These are phyloP conservation scores for Xylaria sp. DNA, from an alignment of 2,329 filamentous ascomycete genomes.

Conservation along the genomic window DNA sequence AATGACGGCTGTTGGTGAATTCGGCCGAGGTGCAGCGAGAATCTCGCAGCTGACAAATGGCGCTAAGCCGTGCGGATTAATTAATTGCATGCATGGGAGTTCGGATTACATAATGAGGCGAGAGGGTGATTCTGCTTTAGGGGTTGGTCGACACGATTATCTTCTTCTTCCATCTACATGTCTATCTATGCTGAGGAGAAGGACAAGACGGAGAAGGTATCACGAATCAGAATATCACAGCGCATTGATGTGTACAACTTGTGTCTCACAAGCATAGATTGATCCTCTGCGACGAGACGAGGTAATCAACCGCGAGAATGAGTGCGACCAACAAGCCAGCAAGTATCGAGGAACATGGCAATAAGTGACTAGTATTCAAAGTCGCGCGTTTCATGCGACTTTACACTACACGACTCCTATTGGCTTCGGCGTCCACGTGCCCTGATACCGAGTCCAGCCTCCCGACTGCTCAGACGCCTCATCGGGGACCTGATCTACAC, in stretches of 20 bases:
- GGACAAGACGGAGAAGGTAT: too few relatives aligned
- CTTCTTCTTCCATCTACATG: too few relatives aligned
- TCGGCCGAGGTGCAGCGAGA: background rate
- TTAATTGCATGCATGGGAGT: background rate
- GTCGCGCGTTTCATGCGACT: too few relatives aligned
- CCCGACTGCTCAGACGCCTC: constrained; percentile 21
- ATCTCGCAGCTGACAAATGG: constrained; percentile 3
- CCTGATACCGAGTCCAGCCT: constrained; percentile 47
- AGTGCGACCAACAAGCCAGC: background rate
- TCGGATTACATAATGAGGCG: background rate
- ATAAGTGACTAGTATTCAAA: too few relatives aligned
- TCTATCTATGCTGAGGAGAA: too few relatives aligned
- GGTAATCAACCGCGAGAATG: background rate
- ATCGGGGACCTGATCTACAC: constrained; percentile 13
- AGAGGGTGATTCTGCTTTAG: background rate
- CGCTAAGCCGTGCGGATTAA: background rate
- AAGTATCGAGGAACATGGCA: too few relatives aligned
- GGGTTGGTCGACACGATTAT: background rate
- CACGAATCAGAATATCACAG: too few relatives aligned
- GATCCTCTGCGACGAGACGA: background rate
- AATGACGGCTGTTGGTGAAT: constrained; percentile 9
- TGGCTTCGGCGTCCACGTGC: constrained; percentile 52
- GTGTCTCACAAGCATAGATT: background rate
- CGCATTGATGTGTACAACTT: too few relatives aligned
- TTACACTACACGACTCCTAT: constrained; percentile 47